A percentile compares a stretch with the other conserved stretches of the same genome.
phyloP scores from a whole-genome alignment of 1,284 basidiomycete genomes.

The Inonotus hispidus region DNA sequence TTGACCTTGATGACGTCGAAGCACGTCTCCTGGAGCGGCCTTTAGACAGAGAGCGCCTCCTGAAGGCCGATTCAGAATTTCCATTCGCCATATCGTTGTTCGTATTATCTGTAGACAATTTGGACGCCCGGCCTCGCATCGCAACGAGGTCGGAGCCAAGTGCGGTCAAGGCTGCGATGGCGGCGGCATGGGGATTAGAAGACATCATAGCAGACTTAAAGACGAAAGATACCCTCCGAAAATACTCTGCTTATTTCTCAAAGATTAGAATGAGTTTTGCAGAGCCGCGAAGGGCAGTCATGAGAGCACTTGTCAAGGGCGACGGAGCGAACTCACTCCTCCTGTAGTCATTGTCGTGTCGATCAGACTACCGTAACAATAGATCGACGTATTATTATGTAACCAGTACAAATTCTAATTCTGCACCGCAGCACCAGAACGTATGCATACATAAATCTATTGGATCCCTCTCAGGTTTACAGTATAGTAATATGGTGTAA shows the following conservation, averaged over 20 bases:
- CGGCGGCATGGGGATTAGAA: background rate
- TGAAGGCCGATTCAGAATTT: background rate
- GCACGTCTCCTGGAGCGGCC: background rate
- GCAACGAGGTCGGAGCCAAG: conserved; percentile 1
- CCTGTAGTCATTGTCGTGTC: no score
- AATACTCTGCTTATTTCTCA: background rate
- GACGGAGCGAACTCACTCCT: background rate
- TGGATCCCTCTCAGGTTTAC: no score
- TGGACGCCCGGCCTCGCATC: background rate
- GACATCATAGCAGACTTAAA: background rate
- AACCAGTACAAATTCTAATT: no score
- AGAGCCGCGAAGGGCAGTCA: background rate
- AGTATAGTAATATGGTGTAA: no score
- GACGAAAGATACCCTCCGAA: background rate
- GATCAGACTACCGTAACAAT: no score
- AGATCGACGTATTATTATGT: no score
- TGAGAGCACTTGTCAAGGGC: background rate
- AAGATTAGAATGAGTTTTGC: background rate
- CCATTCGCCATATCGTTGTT: background rate
- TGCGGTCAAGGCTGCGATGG: conserved; percentile 1
- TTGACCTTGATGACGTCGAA: background rate
- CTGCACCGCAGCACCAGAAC: no score
- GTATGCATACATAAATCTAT: no score
- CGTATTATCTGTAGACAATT: background rate
- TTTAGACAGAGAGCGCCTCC: background rate